These are phyloP conservation scores for Carnegiea gigantea DNA, from an alignment of 179 eudicot species.

Conservation along the genomic window DNA sequence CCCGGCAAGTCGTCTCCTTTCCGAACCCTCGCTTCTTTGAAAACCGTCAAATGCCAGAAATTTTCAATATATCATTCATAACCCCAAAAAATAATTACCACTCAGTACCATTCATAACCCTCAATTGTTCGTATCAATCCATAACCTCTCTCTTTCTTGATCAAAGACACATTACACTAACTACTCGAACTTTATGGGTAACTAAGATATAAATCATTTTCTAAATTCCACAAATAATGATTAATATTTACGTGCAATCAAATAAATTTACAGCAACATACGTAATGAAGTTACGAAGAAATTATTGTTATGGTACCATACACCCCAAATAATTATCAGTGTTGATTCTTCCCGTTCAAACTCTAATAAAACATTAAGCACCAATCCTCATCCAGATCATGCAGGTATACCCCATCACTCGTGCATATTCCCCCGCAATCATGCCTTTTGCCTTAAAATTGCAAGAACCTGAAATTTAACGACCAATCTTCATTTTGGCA, in stretches of 20 bases:
- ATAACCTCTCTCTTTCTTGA: too few species aligned
- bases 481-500: neutral
- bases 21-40: too few species aligned
- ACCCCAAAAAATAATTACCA: too few species aligned
- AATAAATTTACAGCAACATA: neutral
- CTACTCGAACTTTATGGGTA: too few species aligned
- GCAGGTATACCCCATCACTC: constrained; percentile 6
- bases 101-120: too few species aligned
- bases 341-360: neutral
- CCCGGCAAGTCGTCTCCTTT: too few species aligned
- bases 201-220: neutral
- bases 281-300: neutral
- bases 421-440: constrained; percentile 17
- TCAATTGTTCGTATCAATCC: too few species aligned
- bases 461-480: neutral
- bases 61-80: too few species aligned
- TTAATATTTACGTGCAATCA: neutral
- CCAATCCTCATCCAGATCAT: constrained; percentile 8
- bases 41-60: too few species aligned
- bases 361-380: constrained; percentile 9
- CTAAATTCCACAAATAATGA: neutral
- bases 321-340: neutral
- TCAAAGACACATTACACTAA: too few species aligned
- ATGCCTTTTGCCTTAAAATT: constrained; percentile 9
- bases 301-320: neutral